Percentiles rank a stretch among this genome's conserved stretches.
These are phyloP conservation scores for Scedosporium aurantiacum DNA, from an alignment of 2,329 filamentous ascomycete species.

Conservation along the genomic window DNA sequence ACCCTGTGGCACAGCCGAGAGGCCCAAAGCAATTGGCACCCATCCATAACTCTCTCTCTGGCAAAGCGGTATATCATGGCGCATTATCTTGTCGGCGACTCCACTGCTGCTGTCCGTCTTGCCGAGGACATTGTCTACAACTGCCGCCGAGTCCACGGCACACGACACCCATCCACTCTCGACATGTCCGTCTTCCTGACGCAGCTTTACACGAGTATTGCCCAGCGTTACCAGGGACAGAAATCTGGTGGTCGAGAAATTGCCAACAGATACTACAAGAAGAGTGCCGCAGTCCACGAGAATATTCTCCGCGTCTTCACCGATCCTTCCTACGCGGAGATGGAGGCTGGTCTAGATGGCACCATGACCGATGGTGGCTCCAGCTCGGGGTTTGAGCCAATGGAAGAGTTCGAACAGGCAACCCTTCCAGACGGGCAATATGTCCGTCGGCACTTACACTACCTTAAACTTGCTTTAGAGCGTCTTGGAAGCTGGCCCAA, in stretches of 20 bases:
- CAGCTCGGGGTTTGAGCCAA: conserved; percentile 10
- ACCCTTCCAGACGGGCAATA: conserved; percentile 17
- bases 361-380: conserved; percentile 14
- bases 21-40: conserved; percentile 11
- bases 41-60: conserved; percentile 10
- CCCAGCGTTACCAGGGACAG: conserved; percentile 20
- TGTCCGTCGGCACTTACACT: conserved; percentile 23
- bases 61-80: conserved; percentile 13
- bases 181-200: conserved; percentile 14
- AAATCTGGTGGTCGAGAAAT: conserved; percentile 20
- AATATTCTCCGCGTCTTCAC: conserved; percentile 22
- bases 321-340: conserved; percentile 20
- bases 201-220: conserved; percentile 18
- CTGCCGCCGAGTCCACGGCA: conserved; percentile 15
- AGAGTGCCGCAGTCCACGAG: conserved; percentile 23
- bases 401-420: conserved; percentile 7
- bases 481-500: conserved; percentile 32
- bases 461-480: conserved; percentile 27
- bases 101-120: conserved; percentile 11
- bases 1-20: conserved; percentile 20
- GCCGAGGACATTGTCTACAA: conserved; percentile 17
- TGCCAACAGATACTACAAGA: conserved; percentile 26
- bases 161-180: conserved; percentile 12
- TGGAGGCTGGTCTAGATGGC: conserved; percentile 16
- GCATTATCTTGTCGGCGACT: conserved; percentile 12